Conservation (phyloP, 371 early-diverging fungal species). For the Amoeboradix gromovi region DNA sequence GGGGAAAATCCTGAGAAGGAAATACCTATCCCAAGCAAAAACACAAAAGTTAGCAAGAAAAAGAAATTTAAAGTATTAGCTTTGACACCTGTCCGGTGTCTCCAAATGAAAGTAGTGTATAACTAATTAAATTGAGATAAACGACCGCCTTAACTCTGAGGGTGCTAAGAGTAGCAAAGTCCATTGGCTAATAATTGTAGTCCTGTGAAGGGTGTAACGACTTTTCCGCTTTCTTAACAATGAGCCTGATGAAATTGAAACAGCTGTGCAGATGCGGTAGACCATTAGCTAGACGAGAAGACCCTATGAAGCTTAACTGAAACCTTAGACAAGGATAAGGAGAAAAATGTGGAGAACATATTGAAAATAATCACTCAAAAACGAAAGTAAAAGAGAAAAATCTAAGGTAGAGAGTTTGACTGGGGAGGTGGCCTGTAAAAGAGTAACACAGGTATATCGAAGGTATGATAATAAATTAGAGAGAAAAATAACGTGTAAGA, state of each 20-base stretch:
- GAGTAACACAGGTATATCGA: constrained; percentile 6
- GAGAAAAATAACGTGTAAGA: constrained; percentile 1
- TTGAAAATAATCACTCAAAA: constrained; percentile 5
- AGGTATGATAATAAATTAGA: not conserved
- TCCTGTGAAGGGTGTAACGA: constrained; percentile 12
- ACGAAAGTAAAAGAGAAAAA: too few species aligned
- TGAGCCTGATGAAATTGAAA: constrained; percentile 26
- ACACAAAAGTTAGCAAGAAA: constrained; percentile 22
- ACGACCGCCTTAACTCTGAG: constrained; percentile 27
- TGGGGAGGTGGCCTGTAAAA: constrained; percentile 27
- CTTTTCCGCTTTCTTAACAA: constrained; percentile 18
- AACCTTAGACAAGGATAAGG: not conserved
- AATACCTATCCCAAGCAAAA: too few species aligned
- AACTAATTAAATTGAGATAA: constrained; percentile 20
- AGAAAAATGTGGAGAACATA: not conserved
- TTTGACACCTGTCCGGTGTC: constrained; percentile 27
- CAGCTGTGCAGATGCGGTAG: constrained; percentile 24
- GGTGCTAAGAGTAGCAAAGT: constrained; percentile 20
- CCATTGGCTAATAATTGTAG: constrained; percentile 1
- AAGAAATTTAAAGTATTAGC: constrained; percentile 17
- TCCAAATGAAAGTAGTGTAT: constrained; percentile 17
- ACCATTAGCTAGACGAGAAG: constrained; percentile 25
- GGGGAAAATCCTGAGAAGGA: too few species aligned
- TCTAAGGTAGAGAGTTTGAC: constrained; percentile 17
- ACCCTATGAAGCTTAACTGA: constrained; percentile 25